Percentiles rank a stretch among this genome's conserved stretches.
These are phyloP conservation scores for Xylaria sp. DNA, from an alignment of 2,329 filamentous ascomycete species.

Conservation along the genomic window DNA sequence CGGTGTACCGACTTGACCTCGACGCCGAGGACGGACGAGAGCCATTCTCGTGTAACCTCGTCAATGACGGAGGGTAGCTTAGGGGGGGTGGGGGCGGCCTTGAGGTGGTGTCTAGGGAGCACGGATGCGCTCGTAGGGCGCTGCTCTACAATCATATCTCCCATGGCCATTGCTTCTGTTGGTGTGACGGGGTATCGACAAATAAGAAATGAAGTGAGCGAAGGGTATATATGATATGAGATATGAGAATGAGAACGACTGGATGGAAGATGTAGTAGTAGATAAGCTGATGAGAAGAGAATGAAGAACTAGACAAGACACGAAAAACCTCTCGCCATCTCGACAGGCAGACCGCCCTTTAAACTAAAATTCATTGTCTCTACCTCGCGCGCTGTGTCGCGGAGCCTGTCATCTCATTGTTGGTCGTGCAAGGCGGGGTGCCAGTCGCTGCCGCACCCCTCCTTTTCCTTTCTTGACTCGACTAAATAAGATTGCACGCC, in stretches of 20 bases:
- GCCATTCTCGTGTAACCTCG: conserved; percentile 45
- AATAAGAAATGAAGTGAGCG: background rate
- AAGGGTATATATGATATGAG: background rate
- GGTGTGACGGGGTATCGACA: background rate
- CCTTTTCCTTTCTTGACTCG: background rate
- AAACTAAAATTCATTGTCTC: conserved; percentile 27
- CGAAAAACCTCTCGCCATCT: conserved; percentile 1
- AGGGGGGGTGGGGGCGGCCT: conserved; percentile 3
- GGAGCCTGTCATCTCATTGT: conserved; percentile 17
- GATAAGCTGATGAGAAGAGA: conserved; percentile 17
- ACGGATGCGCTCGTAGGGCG: conserved; percentile 12
- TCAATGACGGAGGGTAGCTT: conserved; percentile 38
- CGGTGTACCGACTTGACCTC: conserved; percentile 39
- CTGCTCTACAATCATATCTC: conserved; percentile 30
- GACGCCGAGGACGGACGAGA: conserved; percentile 37
- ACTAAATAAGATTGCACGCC: conserved; percentile 30
- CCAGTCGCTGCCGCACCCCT: conserved; percentile 22
- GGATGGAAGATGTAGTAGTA: background rate
- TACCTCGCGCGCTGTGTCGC: background rate
- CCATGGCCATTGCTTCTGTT: conserved; percentile 13
- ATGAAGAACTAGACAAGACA: conserved; percentile 18
- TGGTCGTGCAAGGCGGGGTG: conserved; percentile 32
- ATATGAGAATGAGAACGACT: too few relatives aligned
- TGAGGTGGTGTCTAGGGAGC: conserved; percentile 13
- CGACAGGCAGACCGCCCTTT: conserved; percentile 35